Evolutionary conservation across 495 filamentous ascomycete species (phyloP).

Genomic region (Podospora sp.): DNA sequence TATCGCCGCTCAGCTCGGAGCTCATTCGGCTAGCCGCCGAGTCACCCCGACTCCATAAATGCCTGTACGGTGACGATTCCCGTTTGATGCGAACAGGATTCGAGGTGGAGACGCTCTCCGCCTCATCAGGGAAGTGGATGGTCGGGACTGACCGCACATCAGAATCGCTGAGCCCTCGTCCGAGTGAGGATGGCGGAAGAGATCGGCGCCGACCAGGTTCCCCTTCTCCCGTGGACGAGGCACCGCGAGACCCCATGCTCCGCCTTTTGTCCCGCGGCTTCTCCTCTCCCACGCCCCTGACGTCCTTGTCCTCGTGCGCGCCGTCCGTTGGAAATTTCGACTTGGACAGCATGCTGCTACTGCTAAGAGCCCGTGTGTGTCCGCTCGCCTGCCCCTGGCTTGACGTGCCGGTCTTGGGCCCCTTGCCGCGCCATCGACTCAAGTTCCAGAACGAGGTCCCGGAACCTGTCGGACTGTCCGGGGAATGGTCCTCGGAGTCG

Average conservation of each 20-base stretch:
- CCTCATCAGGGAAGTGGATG: background rate
- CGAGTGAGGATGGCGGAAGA: constrained; percentile 7
- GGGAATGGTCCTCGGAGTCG: constrained; percentile 32
- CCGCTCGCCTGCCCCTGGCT: constrained; percentile 10
- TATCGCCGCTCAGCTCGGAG: constrained; percentile 40
- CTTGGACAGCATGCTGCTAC: constrained; percentile 18
- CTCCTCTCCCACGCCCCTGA: background rate
- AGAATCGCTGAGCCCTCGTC: constrained; percentile 13
- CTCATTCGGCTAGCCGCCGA: constrained; percentile 35
- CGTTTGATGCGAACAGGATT: constrained; percentile 20
- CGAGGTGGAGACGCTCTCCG: background rate
- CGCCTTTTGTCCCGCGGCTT: constrained; percentile 9
- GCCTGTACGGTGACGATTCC: constrained; percentile 23
- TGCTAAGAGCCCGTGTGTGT: constrained; percentile 22
- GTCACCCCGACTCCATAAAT: constrained; percentile 27
- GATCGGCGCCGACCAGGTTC: constrained; percentile 28
- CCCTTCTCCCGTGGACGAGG: constrained; percentile 5
- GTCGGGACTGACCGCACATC: constrained; percentile 14
- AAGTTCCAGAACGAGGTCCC: constrained; percentile 48
- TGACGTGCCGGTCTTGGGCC: constrained; percentile 26
- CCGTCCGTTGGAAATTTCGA: constrained; percentile 6
- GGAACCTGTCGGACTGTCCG: constrained; percentile 24
- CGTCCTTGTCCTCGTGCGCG: constrained; percentile 12
- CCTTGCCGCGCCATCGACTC: constrained; percentile 46
- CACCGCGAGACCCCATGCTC: background rate